phyloP scores from a whole-genome alignment of 345 rosid species.

The Tarenaya hassleriana region DNA sequence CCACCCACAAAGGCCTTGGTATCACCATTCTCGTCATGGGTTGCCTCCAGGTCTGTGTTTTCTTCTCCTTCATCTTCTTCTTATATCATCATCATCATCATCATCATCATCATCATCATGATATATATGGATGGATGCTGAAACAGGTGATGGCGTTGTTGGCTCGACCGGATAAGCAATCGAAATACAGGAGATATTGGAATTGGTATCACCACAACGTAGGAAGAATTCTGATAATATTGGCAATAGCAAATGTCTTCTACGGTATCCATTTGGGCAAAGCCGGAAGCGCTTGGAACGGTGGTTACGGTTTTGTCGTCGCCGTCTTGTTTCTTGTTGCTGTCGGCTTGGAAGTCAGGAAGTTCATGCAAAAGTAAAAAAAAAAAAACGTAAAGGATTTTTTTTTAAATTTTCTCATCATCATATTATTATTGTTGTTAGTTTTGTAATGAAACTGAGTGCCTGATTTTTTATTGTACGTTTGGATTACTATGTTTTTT shows the following conservation, averaged over 20 bases:
- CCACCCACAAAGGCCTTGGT: slow-evolving; percentile 60
- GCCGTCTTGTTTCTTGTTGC: slow-evolving; percentile 35
- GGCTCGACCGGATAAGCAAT: slow-evolving; percentile 50
- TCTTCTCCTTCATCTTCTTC: background rate
- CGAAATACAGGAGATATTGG: slow-evolving; percentile 64
- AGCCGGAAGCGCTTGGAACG: slow-evolving; percentile 53
- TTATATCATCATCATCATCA: too few species aligned
- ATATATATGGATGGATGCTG: too few species aligned
- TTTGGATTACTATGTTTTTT: too few species aligned
- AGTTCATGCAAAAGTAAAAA: slow-evolving; percentile 35
- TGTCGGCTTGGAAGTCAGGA: slow-evolving; percentile 36
- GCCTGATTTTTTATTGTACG: too few species aligned
- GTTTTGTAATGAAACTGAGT: too few species aligned
- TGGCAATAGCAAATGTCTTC: slow-evolving; percentile 65
- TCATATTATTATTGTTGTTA: too few species aligned
- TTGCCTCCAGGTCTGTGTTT: slow-evolving; percentile 55
- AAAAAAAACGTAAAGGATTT: too few species aligned
- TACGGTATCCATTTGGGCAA: slow-evolving; percentile 73
- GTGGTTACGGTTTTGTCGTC: slow-evolving; percentile 47
- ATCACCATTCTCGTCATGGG: slow-evolving; percentile 67
- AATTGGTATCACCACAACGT: slow-evolving; percentile 67
- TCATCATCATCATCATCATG: too few species aligned
- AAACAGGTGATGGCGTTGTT: slow-evolving; percentile 53
- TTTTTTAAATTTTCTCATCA: too few species aligned
- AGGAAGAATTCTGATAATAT: slow-evolving; percentile 50